Evolutionary conservation across 2,329 filamentous ascomycete species (phyloP), one percentile per base, ranked within the genome.

Genomic region (Trichoderma hamatum): DNA sequence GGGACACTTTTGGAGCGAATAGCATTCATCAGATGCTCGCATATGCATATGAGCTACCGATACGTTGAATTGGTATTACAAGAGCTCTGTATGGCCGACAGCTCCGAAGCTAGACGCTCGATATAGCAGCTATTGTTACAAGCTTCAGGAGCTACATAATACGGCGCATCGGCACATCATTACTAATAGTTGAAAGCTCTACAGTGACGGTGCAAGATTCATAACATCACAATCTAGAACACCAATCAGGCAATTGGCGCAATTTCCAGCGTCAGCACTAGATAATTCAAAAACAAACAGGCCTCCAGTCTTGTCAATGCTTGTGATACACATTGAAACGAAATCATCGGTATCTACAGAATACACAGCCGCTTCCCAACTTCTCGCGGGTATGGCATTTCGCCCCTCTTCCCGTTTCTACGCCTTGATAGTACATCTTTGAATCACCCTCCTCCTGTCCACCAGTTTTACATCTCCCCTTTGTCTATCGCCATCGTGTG

Each of bases 301-400:
- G 14, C 28, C 63, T 30, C 64, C 34, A 65, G 72, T 73, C 70
- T 74, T 74, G 71, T 72, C 74, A 72, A 76, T 75, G 72, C 72
- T 74, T 76, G 73, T 76, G 73, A 77, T 79, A 76, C 74, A 80
- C 75, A 79, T 75, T 78, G 74, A 74, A 75, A 76, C 58, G 49
- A 73, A 73, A 74, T 76, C 75, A 76, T 75, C 75, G 74, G 82
- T 81, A 78, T 82, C 81, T 83, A 82, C 81, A 82, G 74, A 75
- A 59, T 67, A 67, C 64, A 67, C 64, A 67, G 74, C 73, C 71
- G 60, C 67, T 51, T 71, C 69, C 66, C 69, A 56, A 43, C 39
- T 67, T 70, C 59, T 59, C 66, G 59, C 72, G 70, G 69, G 71
- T 66, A 60, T 63, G 58, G 72, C 72, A 32, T 69, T 71, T 75